Base-by-base conservation (phyloP, 2,329 filamentous ascomycete genomes). In the Colletotrichum siamense region DNA sequence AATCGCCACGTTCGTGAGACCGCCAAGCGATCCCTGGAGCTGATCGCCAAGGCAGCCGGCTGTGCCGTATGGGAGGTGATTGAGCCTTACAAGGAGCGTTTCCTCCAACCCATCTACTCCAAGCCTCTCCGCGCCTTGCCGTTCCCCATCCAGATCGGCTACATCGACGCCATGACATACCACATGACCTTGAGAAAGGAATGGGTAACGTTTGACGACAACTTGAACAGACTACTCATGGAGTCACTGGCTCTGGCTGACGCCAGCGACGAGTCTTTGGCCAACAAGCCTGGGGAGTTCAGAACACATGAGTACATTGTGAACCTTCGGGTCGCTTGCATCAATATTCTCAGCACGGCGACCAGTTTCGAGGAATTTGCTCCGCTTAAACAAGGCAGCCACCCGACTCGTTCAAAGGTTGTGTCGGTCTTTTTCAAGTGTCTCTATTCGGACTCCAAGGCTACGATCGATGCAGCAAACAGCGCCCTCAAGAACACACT, bases 361-460 rank as follows among this genome's bases (percentile, higher is more conserved):
- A 98, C 99, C 91, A 92, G 93, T 59, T 97, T 98, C 82, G 95
- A 96, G 7, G 96, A 98, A 39, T 99, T 98, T 83, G 94, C 94
- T 76, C 74, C 74, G 6, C 65, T 74, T 18, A 95, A 95, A 70
- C 93, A 91, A 2, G 91, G 92, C 49, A 92, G 92, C 64, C 94
- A 94, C 78, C 87, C 76, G 30, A 93, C 91, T 0, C 88, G 93
- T 68, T 90, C 87, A 2, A 92, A 92, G 81, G 98, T 99, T 64
- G 96, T 99, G 22, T 93, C 95, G 0, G 96, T 99, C 2, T 99
- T 99, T 87, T 99, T 99, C 90, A 99, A 98, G 82, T 98, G 95
- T 49, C 89, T 99, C 2, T 99, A 99, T 84, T 96, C 95, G 0
- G 96, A 98, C 82, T 98, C 96, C 5, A 93, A 94, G 63, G 95